Evolutionary conservation across 768 basidiomycete genomes (phyloP).

Genomic region (Lactarius sanguifluus): DNA sequence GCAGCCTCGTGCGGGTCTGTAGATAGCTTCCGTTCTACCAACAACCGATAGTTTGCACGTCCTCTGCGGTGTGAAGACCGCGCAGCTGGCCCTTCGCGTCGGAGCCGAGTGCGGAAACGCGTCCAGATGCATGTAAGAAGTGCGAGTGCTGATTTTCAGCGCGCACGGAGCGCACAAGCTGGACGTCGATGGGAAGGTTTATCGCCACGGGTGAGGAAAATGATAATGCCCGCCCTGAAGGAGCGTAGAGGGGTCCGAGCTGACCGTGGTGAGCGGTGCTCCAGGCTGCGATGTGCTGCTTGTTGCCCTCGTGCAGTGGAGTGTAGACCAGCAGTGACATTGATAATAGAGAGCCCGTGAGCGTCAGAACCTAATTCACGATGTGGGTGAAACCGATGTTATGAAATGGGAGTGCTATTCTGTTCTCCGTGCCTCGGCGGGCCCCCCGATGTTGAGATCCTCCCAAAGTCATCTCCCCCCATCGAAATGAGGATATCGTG

Average conservation of each 20-base stretch:
- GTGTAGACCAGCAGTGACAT: conserved; percentile 64
- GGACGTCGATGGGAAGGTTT: conserved; percentile 28
- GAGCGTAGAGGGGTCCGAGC: conserved; percentile 48
- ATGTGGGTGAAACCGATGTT: conserved; percentile 35
- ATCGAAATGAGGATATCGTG: conserved; percentile 68
- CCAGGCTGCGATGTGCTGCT: conserved; percentile 64
- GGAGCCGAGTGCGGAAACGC: conserved; percentile 59
- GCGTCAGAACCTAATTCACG: conserved; percentile 26
- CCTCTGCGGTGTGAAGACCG: conserved; percentile 35
- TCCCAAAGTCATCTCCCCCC: conserved; percentile 82
- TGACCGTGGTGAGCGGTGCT: conserved; percentile 85
- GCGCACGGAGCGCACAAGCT: conserved; percentile 34
- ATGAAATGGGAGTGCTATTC: no score
- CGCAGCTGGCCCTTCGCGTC: conserved; percentile 67
- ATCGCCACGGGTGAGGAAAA: conserved; percentile 41
- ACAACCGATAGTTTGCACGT: conserved; percentile 47
- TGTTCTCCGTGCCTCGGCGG: conserved; percentile 13
- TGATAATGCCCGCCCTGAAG: conserved; percentile 32
- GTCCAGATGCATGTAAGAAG: conserved; percentile 46
- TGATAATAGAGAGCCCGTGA: conserved; percentile 38
- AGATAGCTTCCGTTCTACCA: conserved; percentile 83
- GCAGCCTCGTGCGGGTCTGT: conserved; percentile 35
- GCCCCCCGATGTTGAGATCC: conserved; percentile 64
- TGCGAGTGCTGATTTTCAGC: conserved; percentile 58
- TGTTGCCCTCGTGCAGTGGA: conserved; percentile 44